Conservation (phyloP, 2,329 filamentous ascomycete genomes). For the Aureobasidium sp. region DNA sequence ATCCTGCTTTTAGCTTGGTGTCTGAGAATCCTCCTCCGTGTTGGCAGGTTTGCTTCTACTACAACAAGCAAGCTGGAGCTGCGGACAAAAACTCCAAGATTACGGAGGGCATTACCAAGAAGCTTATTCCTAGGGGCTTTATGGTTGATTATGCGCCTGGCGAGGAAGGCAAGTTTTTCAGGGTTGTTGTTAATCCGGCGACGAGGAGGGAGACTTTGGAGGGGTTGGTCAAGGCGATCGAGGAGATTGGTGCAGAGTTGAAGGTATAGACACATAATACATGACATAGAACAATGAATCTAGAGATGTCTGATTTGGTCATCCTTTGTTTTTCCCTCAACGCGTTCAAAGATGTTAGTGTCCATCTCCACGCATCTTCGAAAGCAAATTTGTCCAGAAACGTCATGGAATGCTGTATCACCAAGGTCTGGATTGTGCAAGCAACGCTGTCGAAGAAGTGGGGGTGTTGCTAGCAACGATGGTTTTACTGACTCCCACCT, state of each 20-base stretch:
- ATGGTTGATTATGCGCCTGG: conserved; percentile 63
- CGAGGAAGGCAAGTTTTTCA: conserved; percentile 58
- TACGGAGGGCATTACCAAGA: conserved; percentile 50
- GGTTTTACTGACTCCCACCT: too few relatives aligned
- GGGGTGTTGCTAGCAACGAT: too few relatives aligned
- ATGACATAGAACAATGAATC: background rate
- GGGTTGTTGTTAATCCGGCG: conserved; percentile 60
- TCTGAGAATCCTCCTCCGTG: conserved; percentile 74
- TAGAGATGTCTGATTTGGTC: too few relatives aligned
- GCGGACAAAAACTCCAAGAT: conserved; percentile 45
- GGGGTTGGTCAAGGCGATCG: conserved; percentile 54
- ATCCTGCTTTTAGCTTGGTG: conserved; percentile 61
- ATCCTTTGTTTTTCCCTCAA: too few relatives aligned
- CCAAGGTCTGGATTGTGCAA: too few relatives aligned
- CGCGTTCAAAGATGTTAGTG: too few relatives aligned
- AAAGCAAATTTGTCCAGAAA: too few relatives aligned
- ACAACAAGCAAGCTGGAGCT: conserved; percentile 50
- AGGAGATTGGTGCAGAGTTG: conserved; percentile 35
- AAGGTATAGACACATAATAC: conserved; percentile 6
- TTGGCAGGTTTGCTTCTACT: conserved; percentile 93
- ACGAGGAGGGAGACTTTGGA: conserved; percentile 56
- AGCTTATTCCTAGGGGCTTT: conserved; percentile 53
- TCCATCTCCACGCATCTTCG: too few relatives aligned
- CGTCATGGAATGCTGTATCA: too few relatives aligned
- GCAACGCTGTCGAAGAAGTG: too few relatives aligned